Evolutionary conservation across 2,329 filamentous ascomycete species (phyloP), one percentile per base, ranked within the genome.

Genomic region (Diplodia corticola): DNA sequence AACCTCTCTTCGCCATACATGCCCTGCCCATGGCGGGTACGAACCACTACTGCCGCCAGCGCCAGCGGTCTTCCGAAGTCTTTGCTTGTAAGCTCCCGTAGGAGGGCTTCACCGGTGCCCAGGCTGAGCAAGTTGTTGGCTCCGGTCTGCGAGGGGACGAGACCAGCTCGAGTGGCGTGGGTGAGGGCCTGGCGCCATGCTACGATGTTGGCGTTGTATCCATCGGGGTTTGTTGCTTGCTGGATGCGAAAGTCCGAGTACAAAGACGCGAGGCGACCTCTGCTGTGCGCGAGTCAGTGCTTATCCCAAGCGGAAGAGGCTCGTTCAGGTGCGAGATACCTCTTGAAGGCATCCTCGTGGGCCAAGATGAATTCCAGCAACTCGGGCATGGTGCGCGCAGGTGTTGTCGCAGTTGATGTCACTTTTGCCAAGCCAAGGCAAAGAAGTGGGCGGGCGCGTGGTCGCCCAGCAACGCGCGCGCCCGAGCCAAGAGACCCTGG

Each of bases 191-290:
- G 85, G 67, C 89, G 87, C 93, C 93, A 97, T 63, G 92, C 91
- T 6, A 85, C 80, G 49, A 92, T 82, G 76, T 97, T 97, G 50
- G 92, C 91, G 22, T 83, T 80, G 80, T 92, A 97, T 72, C 92
- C 92, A 76, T 96, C 92, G 1, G 92, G 91, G 74, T 97, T 96
- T 24, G 91, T 86, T 46, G 85, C 86, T 72, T 85, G 85, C 71
- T 94, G 92, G 5, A 86, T 79, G 44, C 87, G 83, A 74, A 97
- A 96, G 76, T 97, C 93, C 55, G 92, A 93, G 80, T 96, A 97
- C 53, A 97, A 87, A 5, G 92, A 93, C 13, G 91, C 89, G 13
- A 97, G 84, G 59, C 93, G 91, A 69, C 89, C 86, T 80, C 89
- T 92, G 70, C 76, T 78, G 69, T 49, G 17, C 24, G 49, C 5